Conservation (phyloP, 371 early-diverging fungal species). For the Mortierella sp. region DNA sequence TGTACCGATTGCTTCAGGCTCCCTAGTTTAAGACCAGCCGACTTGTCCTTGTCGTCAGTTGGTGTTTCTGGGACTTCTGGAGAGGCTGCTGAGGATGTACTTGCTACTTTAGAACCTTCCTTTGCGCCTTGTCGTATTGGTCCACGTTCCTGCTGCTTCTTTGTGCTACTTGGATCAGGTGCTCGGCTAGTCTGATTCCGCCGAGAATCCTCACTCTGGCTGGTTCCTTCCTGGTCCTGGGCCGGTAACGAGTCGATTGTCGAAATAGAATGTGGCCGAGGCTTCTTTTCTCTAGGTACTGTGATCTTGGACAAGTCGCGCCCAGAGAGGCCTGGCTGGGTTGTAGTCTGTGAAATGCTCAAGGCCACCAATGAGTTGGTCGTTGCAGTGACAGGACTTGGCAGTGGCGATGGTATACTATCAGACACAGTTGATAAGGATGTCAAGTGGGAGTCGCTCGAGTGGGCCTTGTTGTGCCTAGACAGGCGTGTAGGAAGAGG, state of each 20-base stretch:
- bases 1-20: conserved; percentile 29
- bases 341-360: conserved; percentile 26
- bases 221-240: conserved; percentile 11
- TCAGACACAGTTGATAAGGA: conserved; percentile 11
- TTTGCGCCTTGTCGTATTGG: conserved; percentile 4
- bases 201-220: background rate
- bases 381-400: conserved; percentile 45
- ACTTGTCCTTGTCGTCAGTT: conserved; percentile 10
- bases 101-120: background rate
- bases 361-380: conserved; percentile 39
- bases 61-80: background rate
- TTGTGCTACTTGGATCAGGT: conserved; percentile 33
- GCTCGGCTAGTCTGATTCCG: conserved; percentile 15
- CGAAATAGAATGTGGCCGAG: conserved; percentile 26
- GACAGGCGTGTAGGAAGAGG: conserved; percentile 24
- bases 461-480: conserved; percentile 9
- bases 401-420: conserved; percentile 21
- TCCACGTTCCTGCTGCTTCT: conserved; percentile 12
- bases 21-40: conserved; percentile 12
- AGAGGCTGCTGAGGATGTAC: conserved; percentile 1
- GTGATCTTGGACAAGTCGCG: conserved; percentile 35
- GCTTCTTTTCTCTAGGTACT: conserved; percentile 26
- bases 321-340: conserved; percentile 14
- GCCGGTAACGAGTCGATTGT: conserved; percentile 16
- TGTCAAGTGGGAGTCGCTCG: conserved; percentile 2